Evolutionary conservation across 257 asterid genomes (phyloP).

Genomic region (Prunella vulgaris): DNA sequence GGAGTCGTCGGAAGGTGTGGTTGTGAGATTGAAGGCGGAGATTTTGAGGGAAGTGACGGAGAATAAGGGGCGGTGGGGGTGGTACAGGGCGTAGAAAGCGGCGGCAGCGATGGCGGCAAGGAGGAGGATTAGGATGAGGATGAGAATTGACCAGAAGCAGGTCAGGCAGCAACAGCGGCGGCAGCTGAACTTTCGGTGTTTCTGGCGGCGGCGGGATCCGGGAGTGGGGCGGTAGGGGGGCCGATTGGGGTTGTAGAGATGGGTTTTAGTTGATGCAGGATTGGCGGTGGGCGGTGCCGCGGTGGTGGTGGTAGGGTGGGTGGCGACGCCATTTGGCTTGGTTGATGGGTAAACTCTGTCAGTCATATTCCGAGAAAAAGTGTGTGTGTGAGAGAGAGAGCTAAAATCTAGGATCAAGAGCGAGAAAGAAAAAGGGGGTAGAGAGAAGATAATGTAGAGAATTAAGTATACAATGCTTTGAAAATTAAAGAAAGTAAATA

Average conservation of each 20-base stretch:
- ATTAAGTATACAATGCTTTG: background rate
- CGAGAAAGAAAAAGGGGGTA: background rate
- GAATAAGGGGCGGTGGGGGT: conserved; percentile 63
- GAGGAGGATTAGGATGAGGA: conserved; percentile 44
- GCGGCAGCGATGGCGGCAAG: conserved; percentile 63
- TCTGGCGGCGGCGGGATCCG: conserved; percentile 29
- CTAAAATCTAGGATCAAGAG: conserved; percentile 20
- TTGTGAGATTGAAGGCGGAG: conserved; percentile 62
- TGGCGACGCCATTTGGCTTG: conserved; percentile 33
- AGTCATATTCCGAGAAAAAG: conserved; percentile 29
- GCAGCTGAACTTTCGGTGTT: conserved; percentile 28
- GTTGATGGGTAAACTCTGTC: conserved; percentile 53
- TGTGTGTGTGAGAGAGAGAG: conserved; percentile 4
- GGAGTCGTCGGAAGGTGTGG: conserved; percentile 60
- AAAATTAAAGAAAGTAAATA: background rate
- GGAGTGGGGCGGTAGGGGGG: conserved; percentile 46
- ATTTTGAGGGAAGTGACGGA: conserved; percentile 61
- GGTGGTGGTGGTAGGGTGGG: conserved; percentile 12
- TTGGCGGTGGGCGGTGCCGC: conserved; percentile 3
- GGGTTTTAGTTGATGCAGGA: conserved; percentile 34
- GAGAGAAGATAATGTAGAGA: background rate
- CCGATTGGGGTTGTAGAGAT: conserved; percentile 43
- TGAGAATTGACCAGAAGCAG: conserved; percentile 51
- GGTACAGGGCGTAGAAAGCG: conserved; percentile 67
- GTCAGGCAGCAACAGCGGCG: conserved; percentile 53